Evolutionary conservation across 2,329 filamentous ascomycete genomes (phyloP).

Genomic region (Whalleya microplaca): DNA sequence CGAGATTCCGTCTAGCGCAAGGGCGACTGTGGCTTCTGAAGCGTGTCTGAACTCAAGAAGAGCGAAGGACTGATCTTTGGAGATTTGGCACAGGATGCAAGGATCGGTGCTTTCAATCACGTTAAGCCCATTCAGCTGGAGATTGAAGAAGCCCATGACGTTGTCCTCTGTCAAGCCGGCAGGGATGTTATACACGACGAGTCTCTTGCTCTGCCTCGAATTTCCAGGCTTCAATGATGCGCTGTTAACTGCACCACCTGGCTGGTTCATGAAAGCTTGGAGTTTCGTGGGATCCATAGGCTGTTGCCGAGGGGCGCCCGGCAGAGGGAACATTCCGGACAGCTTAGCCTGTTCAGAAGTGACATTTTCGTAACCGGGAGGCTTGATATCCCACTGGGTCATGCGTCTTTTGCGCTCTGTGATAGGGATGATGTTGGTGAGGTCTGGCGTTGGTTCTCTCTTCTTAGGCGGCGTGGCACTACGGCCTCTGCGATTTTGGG

Average conservation of each 20-base stretch:
- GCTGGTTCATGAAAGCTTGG: slow-evolving; percentile 94
- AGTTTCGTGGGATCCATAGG: slow-evolving; percentile 93
- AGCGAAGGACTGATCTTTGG: slow-evolving; percentile 78
- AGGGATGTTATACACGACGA: slow-evolving; percentile 86
- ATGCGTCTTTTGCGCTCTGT: slow-evolving; percentile 86
- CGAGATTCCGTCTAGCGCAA: slow-evolving; percentile 85
- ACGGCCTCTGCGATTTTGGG: slow-evolving; percentile 63
- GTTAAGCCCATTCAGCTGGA: slow-evolving; percentile 96
- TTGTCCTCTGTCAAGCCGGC: slow-evolving; percentile 72
- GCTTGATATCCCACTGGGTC: slow-evolving; percentile 99
- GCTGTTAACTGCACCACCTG: slow-evolving; percentile 70
- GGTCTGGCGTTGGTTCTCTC: slow-evolving; percentile 92
- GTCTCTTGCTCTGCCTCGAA: slow-evolving; percentile 89
- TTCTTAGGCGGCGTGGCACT: slow-evolving; percentile 85
- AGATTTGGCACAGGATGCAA: slow-evolving; percentile 81
- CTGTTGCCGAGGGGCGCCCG: slow-evolving; percentile 91
- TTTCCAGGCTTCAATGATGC: slow-evolving; percentile 90
- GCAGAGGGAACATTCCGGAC: slow-evolving; percentile 98
- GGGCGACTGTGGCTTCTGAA: slow-evolving; percentile 85
- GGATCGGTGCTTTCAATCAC: slow-evolving; percentile 83
- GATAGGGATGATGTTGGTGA: slow-evolving; percentile 83
- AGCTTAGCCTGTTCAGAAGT: slow-evolving; percentile 98
- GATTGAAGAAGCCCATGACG: slow-evolving; percentile 86
- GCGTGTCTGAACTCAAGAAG: slow-evolving; percentile 89
- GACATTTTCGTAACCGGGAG: slow-evolving; percentile 95